Evolutionary conservation across 1,284 basidiomycete species (phyloP), one percentile per base, ranked within the genome.

Genomic region (Trametes hirsuta): DNA sequence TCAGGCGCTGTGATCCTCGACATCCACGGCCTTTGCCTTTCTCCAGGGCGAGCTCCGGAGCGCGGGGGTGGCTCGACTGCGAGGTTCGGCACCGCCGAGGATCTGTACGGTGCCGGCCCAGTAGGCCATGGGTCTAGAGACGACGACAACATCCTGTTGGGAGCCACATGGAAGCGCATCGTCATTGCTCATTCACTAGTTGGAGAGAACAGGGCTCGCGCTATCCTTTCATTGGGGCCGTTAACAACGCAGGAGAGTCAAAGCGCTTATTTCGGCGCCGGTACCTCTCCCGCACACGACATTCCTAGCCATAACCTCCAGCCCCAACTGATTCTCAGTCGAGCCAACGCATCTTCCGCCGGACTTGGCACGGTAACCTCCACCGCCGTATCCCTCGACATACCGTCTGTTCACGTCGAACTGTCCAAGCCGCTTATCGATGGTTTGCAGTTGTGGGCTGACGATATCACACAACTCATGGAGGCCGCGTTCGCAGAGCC

Each of bases 371-470:
- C 42, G 2, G 53, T 68, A 35, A 67, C 76, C 1, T 73, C 80
- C 11, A 71, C 86, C 4, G 74, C 77, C 30, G 74, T 90, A 6
- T 75, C 77, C 24, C 62, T 88, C 6, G 78, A 85, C 44, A 74
- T 95, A 24, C 92, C 94, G 11, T 87, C 86, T 1, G 74, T 91
- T 5, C 80, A 87, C 66, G 74, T 85, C 21, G 77, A 84, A 51
- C 68, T 95, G 51, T 80, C 84, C 4, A 94, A 94, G 69, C 69
- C 75, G 6, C 65, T 78, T 2, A 73, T 95, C 8, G 92, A 96
- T 70, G 85, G 85, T 11, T 72, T 97, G 15, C 94, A 96, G 71
- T 88, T 89, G 67, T 93, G 91, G 81, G 88, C 87, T 8, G 95
- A 98, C 70, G 94, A 96, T 70, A 73, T 89, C 22, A 79, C 86